Evolutionary conservation across 2,329 filamentous ascomycete species (phyloP).

Genomic region (Fusarium tricinctum): DNA sequence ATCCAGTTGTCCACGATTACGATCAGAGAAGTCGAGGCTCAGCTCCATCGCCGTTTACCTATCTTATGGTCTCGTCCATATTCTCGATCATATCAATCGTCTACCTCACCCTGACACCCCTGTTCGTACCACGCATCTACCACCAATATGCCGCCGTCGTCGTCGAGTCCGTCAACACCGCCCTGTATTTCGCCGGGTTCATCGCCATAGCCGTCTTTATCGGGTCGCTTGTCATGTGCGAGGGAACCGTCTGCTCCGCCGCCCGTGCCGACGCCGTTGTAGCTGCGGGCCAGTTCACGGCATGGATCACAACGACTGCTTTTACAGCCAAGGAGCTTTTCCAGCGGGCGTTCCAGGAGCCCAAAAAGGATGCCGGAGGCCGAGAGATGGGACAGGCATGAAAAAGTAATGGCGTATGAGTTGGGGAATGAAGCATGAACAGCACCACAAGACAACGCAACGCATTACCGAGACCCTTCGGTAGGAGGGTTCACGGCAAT

Average conservation of each 20-base stretch:
- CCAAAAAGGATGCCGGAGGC: constrained; percentile 44
- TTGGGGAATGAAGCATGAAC: background rate
- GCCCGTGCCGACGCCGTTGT: constrained; percentile 69
- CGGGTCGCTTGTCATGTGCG: constrained; percentile 68
- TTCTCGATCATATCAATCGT: constrained; percentile 68
- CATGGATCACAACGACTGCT: constrained; percentile 66
- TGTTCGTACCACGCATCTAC: constrained; percentile 60
- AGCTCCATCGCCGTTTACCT: constrained; percentile 70
- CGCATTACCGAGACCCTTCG: background rate
- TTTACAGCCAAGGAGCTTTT: constrained; percentile 64
- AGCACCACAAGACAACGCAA: constrained; percentile 1
- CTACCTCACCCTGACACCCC: constrained; percentile 66
- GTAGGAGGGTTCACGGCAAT: background rate
- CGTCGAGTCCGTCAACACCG: constrained; percentile 65
- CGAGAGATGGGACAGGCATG: constrained; percentile 57
- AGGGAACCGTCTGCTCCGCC: constrained; percentile 68
- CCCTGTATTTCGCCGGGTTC: constrained; percentile 73
- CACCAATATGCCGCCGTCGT: constrained; percentile 64
- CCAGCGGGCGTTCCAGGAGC: constrained; percentile 56
- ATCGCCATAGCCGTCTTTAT: constrained; percentile 71
- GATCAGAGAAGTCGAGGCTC: constrained; percentile 64
- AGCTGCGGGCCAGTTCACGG: constrained; percentile 65
- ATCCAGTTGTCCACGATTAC: constrained; percentile 72
- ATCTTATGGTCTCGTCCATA: constrained; percentile 68
- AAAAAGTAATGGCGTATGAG: constrained; percentile 9